Conservation (phyloP, 495 filamentous ascomycete genomes). For the Penicillium paxilli region DNA sequence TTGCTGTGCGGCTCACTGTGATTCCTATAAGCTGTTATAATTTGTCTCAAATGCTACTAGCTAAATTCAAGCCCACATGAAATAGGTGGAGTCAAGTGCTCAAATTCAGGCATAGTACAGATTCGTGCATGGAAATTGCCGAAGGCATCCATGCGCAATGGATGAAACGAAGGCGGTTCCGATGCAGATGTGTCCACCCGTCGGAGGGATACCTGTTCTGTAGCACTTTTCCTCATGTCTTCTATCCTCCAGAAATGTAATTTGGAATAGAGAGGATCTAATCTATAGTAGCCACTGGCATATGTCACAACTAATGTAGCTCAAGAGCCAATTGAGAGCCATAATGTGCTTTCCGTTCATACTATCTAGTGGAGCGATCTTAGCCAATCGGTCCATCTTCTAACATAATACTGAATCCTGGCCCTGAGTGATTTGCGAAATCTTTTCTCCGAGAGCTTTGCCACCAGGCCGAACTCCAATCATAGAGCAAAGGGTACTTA, state of each 20-base stretch:
- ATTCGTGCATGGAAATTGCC: background rate
- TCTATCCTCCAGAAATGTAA: conserved; percentile 9
- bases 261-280: background rate
- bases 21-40: too few species aligned
- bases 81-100: background rate
- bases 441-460: conserved; percentile 15
- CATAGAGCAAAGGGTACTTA: conserved; percentile 7
- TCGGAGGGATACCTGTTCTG: conserved; percentile 25
- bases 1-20: too few species aligned
- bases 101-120: too few species aligned
- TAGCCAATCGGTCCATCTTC: background rate
- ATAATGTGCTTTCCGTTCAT: background rate
- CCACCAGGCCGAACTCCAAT: conserved; percentile 16
- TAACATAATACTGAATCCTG: conserved; percentile 9
- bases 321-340: background rate
- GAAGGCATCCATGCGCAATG: conserved; percentile 11
- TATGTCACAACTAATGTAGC: background rate
- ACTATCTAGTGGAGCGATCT: background rate
- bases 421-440: background rate
- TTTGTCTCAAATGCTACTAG: background rate
- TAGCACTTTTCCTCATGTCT: conserved; percentile 20
- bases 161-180: conserved; percentile 28
- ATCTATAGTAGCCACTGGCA: background rate
- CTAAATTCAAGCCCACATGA: background rate
- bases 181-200: conserved; percentile 22